Evolutionary conservation across 441 rosid species (phyloP), one percentile per base, ranked within the genome.

Genomic region (Macaranga tanarius): DNA sequence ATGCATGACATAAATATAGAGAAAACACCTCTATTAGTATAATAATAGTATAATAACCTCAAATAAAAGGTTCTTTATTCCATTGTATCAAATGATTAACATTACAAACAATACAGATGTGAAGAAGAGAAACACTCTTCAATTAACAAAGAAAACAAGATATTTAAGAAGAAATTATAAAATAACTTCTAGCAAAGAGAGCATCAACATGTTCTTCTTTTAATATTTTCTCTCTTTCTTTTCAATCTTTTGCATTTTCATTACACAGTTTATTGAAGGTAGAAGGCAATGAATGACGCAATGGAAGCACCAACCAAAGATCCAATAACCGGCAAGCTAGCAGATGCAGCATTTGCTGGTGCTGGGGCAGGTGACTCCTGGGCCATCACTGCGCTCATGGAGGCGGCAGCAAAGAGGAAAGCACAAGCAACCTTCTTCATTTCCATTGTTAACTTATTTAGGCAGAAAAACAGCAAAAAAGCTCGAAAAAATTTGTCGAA

Each of bases 401-500:
- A 79, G 82, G 93, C 90, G 22, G 89, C 92, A 19, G 83, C 84
- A 17, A 89, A 69, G 73, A 90, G 74, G 63, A 88, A 73, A 26
- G 88, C 92, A 1, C 80, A 82, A 55, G 83, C 86, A 45, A 92
- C 77, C 86, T 85, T 92, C 90, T 89, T 91, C 89, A 85, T 85
- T 77, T 84, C 92, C 93, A 88, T 91, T 62, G 6, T 7, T 62
- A 20, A 4, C 19, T 7, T 26, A 47, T 20, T 40, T 28, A 31
- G 67, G 68, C 20, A 47, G 17, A 22, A 38, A 42, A 59, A 47
- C 26, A 34, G 65, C 40, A 40, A 28, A 58, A 47, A 65, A 25
- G 17, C 13, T 7, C n/a, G 22, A 16, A 13, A 17, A 17, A 28
- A 20, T n/a, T 31, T 50, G 22, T 61, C 7, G 22, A 28, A 42